phyloP scores from a whole-genome alignment of 2,329 filamentous ascomycete genomes.

The Ophiostoma perfectum region DNA sequence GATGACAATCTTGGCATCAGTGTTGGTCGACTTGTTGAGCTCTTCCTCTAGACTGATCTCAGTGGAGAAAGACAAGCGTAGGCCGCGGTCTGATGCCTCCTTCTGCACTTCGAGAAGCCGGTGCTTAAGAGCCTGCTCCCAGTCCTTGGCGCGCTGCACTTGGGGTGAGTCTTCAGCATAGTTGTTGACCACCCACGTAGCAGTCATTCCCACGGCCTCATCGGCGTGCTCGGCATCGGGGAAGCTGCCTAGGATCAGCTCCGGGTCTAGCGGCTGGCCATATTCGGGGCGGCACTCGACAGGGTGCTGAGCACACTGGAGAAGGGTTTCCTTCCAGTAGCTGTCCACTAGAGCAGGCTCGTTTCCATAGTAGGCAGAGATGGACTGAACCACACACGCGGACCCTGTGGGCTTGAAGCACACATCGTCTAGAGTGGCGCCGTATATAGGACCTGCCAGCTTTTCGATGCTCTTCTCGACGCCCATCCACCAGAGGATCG shows the following conservation, averaged over 20 bases:
- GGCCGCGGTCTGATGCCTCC: constrained; percentile 70
- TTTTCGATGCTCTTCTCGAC: constrained; percentile 72
- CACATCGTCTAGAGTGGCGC: constrained; percentile 70
- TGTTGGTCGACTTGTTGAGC: constrained; percentile 96
- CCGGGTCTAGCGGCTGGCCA: constrained; percentile 78
- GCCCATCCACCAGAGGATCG: constrained; percentile 86
- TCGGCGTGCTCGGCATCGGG: constrained; percentile 58
- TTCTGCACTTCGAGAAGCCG: constrained; percentile 70
- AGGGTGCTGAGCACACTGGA: constrained; percentile 70
- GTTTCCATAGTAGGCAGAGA: constrained; percentile 82
- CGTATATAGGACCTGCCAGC: constrained; percentile 64
- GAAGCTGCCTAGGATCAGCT: constrained; percentile 80
- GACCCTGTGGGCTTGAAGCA: constrained; percentile 91
- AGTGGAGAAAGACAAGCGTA: constrained; percentile 88
- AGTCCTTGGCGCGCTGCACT: constrained; percentile 74
- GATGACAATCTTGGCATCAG: constrained; percentile 91
- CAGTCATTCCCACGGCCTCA: constrained; percentile 73
- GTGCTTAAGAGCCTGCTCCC: constrained; percentile 73
- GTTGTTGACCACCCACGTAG: constrained; percentile 94
- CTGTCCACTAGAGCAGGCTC: constrained; percentile 57
- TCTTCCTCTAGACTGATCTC: constrained; percentile 94
- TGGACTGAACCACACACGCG: constrained; percentile 85
- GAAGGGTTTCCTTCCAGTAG: constrained; percentile 67
- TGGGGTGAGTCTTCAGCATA: constrained; percentile 66
- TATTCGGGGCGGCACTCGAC: constrained; percentile 84